A percentile compares a stretch with the other conserved stretches of the same genome.
phyloP scores from a whole-genome alignment of 768 basidiomycete species.

The Naganishia randhawae region DNA sequence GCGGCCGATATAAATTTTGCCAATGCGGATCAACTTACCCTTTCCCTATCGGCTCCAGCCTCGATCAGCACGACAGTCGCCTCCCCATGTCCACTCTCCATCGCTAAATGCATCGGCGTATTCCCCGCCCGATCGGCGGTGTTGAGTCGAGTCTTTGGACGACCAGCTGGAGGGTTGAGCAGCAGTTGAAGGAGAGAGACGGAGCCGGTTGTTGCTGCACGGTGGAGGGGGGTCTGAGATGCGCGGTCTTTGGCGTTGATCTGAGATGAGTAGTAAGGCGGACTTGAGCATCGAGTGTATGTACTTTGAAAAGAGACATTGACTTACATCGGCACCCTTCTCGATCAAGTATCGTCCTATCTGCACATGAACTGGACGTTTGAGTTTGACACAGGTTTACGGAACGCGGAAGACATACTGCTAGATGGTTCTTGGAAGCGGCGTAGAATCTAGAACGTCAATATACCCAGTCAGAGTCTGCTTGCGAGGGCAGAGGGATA shows the following conservation, averaged over 20 bases:
- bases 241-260: slow-evolving; percentile 92
- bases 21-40: slow-evolving; percentile 59
- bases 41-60: slow-evolving; percentile 85
- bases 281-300: neutral
- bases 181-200: slow-evolving; percentile 81
- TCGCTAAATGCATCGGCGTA: slow-evolving; percentile 91
- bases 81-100: slow-evolving; percentile 92
- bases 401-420: slow-evolving; percentile 31
- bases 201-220: slow-evolving; percentile 92
- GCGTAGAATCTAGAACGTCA: slow-evolving; percentile 48
- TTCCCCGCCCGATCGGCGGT: slow-evolving; percentile 66
- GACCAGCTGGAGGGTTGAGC: slow-evolving; percentile 73
- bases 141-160: slow-evolving; percentile 71
- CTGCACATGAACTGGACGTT: slow-evolving; percentile 52
- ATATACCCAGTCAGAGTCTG: neutral
- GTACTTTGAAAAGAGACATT: neutral
- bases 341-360: slow-evolving; percentile 80
- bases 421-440: slow-evolving; percentile 48
- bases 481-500: neutral
- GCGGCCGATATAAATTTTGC: neutral
- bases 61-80: slow-evolving; percentile 86
- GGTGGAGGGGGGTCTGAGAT: slow-evolving; percentile 90
- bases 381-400: neutral
- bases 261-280: slow-evolving; percentile 56
- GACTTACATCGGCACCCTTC: slow-evolving; percentile 83